A percentile compares a stretch with the other conserved stretches of the same genome.
phyloP scores from a whole-genome alignment of 192 early-diverging fungal genomes.

The Coemansia sp. region DNA sequence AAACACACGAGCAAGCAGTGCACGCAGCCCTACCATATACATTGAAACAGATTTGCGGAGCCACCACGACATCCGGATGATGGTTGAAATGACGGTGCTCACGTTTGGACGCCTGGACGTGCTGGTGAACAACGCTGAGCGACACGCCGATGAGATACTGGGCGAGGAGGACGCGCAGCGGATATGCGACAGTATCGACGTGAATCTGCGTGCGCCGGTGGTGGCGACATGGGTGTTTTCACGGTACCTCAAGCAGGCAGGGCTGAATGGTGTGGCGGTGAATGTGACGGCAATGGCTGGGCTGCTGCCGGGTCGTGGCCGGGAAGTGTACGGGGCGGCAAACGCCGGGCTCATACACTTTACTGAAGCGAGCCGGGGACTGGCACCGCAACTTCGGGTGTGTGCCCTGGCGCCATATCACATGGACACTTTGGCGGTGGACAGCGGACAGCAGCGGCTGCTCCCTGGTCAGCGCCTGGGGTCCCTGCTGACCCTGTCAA shows the following conservation, averaged over 20 bases:
- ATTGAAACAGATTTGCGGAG: conserved; percentile 20
- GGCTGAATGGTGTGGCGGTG: conserved; percentile 21
- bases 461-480: conserved; percentile 37
- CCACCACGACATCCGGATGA: conserved; percentile 10
- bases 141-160: conserved; percentile 22
- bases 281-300: conserved; percentile 48
- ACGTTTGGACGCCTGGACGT: conserved; percentile 36
- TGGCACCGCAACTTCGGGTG: conserved; percentile 35
- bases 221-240: conserved; percentile 39
- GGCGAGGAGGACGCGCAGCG: conserved; percentile 20
- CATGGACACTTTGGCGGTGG: conserved; percentile 25
- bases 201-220: conserved; percentile 44
- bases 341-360: conserved; percentile 45
- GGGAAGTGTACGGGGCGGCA: conserved; percentile 46
- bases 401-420: conserved; percentile 45
- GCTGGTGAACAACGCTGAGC: conserved; percentile 41
- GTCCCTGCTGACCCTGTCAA: conserved; percentile 32
- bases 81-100: conserved; percentile 14
- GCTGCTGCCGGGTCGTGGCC: conserved; percentile 33
- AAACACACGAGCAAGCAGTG: no score
- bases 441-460: conserved; percentile 17
- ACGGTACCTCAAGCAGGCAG: conserved; percentile 8
- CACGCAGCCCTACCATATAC: conserved; percentile 14
- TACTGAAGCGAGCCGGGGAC: conserved; percentile 27
- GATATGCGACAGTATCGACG: conserved; percentile 27